phyloP scores from a whole-genome alignment of 129 eudicot species.

The carrot (Daucus carota) region DH1_v3.0 NC_030381.2:34765001-34765500 shows the following conservation, averaged over 20 bases:
- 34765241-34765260: background rate
- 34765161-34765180: slow-evolving; percentile 99
- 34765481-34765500: background rate
- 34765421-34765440: background rate
- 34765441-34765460: background rate
- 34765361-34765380: background rate
- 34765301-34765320: background rate
- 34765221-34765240: background rate
- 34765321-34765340: background rate
- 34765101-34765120: slow-evolving; percentile 37
- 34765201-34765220: background rate
- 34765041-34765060: background rate
- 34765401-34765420: background rate
- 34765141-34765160: slow-evolving; percentile 99
- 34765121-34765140: slow-evolving; percentile 82
- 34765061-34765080: background rate
- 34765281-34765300: no score
- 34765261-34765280: background rate
- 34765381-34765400: background rate
- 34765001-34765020: background rate
- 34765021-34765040: background rate
- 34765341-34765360: background rate
- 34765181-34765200: slow-evolving; percentile 30
- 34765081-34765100: background rate
- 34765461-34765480: background rate